Conservation (phyloP, 2,329 filamentous ascomycete genomes). For the Botrytis hyacinthi region DNA sequence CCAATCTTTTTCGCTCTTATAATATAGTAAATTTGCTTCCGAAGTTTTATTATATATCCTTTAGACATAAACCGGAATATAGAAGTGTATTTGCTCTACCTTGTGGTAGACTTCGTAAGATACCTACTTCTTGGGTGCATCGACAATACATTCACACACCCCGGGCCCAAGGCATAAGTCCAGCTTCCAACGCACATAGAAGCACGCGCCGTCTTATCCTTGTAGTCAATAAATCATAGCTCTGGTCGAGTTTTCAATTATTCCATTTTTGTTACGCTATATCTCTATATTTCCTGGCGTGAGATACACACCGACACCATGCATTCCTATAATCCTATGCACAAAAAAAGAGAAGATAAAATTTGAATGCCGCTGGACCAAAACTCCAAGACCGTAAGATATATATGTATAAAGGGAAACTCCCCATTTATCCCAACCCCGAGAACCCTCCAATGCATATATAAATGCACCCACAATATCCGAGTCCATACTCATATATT, state of each 20-base stretch:
- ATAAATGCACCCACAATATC: not conserved
- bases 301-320: not conserved
- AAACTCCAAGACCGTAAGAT: not conserved
- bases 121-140: not conserved
- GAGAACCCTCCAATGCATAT: conserved; percentile 3
- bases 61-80: not conserved
- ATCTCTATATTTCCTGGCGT: not conserved
- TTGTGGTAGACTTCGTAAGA: not conserved
- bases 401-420: not conserved
- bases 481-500: conserved; percentile 1
- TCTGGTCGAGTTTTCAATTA: not conserved
- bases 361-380: not conserved
- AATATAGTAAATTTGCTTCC: not conserved
- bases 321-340: not conserved
- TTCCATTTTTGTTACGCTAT: not conserved
- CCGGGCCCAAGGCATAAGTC: not conserved
- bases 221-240: not conserved
- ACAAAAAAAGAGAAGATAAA: not conserved
- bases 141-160: not conserved
- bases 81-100: not conserved
- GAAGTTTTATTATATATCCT: not conserved
- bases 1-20: not conserved
- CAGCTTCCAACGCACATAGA: not conserved
- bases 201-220: not conserved
- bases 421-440: not conserved